Evolutionary conservation across 2,329 filamentous ascomycete genomes (phyloP).

Genomic region (Sporothrix variecibatus): DNA sequence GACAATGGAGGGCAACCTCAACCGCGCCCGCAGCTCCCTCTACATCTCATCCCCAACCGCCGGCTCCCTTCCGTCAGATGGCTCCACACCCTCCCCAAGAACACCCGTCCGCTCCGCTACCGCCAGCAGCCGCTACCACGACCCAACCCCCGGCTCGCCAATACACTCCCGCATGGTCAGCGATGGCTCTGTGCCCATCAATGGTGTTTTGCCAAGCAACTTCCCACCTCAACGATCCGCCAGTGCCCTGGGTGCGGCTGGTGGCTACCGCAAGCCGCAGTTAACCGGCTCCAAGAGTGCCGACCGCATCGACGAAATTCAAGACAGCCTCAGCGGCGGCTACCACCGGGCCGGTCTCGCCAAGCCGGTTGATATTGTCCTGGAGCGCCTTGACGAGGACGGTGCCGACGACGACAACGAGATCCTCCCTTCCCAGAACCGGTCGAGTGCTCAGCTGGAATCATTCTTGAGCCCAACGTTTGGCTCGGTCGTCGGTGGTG

Average conservation of each 20-base stretch:
- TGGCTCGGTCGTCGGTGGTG: conserved; percentile 39
- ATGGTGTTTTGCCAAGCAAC: conserved; percentile 34
- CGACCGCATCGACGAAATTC: conserved; percentile 44
- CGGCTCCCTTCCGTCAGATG: conserved; percentile 59
- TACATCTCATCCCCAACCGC: conserved; percentile 66
- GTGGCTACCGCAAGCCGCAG: conserved; percentile 56
- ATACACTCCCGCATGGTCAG: conserved; percentile 64
- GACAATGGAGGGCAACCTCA: conserved; percentile 93
- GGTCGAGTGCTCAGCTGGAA: conserved; percentile 40
- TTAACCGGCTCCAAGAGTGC: conserved; percentile 47
- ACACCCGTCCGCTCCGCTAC: conserved; percentile 46
- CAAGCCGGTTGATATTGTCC: conserved; percentile 42
- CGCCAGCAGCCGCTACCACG: conserved; percentile 35
- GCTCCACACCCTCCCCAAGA: conserved; percentile 56
- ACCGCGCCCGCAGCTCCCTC: conserved; percentile 69
- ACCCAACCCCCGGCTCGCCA: conserved; percentile 37
- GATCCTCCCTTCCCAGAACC: conserved; percentile 23
- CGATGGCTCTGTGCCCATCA: conserved; percentile 41
- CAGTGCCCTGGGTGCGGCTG: conserved; percentile 63
- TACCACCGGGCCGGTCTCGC: conserved; percentile 37
- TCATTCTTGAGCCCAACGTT: conserved; percentile 50
- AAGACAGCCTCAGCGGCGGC: conserved; percentile 38
- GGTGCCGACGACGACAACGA: conserved; percentile 40
- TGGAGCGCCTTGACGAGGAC: conserved; percentile 59
- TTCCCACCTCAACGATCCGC: conserved; percentile 60